A percentile compares a stretch with the other conserved stretches of the same genome.
phyloP scores from a whole-genome alignment of 116 monocot species.

The Zostera marina region DNA sequence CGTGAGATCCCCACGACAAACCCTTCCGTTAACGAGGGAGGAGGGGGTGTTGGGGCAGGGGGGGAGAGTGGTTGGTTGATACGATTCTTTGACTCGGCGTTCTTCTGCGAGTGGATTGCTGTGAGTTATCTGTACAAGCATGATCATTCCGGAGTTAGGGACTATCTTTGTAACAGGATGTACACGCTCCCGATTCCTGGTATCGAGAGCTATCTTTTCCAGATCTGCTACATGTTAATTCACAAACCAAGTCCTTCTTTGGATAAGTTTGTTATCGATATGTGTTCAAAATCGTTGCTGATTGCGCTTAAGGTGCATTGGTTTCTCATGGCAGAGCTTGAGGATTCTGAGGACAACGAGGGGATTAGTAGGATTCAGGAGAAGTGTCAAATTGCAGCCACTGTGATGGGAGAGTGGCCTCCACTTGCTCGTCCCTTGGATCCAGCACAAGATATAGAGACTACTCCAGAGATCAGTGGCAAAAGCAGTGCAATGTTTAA shows the following conservation, averaged over 20 bases:
- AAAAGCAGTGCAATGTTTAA: constrained; percentile 45
- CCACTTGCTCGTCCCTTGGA: constrained; percentile 33
- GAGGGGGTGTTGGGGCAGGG: constrained; percentile 11
- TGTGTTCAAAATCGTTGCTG: constrained; percentile 74
- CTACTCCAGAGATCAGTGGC: constrained; percentile 9
- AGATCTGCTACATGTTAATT: constrained; percentile 99
- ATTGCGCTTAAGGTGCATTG: constrained; percentile 97
- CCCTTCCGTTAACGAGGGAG: constrained; percentile 7
- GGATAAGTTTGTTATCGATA: constrained; percentile 92
- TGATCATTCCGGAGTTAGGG: constrained; percentile 84
- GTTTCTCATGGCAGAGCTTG: constrained; percentile 92
- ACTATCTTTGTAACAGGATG: constrained; percentile 98
- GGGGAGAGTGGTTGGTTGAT: constrained; percentile 90
- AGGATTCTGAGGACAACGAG: constrained; percentile 76
- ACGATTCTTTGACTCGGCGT: constrained; percentile 94
- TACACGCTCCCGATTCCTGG: constrained; percentile 80
- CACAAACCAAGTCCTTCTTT: constrained; percentile 93
- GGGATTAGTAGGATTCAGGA: constrained; percentile 82
- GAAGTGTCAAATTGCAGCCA: constrained; percentile 96
- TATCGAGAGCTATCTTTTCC: constrained; percentile 81
- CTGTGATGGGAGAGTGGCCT: constrained; percentile 87
- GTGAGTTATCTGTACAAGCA: constrained; percentile 99
- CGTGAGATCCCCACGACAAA: constrained; percentile 62
- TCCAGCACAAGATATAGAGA: background rate
- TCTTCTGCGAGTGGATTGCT: constrained; percentile 99